Conservation (phyloP, 2,329 filamentous ascomycete species). For the Ascochyta koolunga region DNA sequence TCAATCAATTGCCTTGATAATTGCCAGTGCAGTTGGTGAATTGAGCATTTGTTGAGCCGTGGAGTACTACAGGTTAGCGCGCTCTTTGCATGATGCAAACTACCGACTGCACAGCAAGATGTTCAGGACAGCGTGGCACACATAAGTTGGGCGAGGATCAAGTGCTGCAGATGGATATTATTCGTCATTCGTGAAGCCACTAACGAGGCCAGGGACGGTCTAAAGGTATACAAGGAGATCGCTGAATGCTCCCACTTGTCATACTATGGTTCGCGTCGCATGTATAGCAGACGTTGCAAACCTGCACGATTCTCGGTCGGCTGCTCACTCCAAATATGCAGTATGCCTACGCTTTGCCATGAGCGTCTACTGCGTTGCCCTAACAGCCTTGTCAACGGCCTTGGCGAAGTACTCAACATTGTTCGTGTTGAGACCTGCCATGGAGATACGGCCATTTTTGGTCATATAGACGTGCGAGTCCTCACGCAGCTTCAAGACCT, state of each 20-base stretch:
- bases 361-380: conserved; percentile 52
- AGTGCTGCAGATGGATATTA: background rate
- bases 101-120: background rate
- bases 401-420: conserved; percentile 94
- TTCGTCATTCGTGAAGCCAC: conserved; percentile 13
- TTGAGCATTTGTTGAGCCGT: background rate
- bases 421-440: conserved; percentile 93
- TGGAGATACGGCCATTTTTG: conserved; percentile 97
- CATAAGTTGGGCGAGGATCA: background rate
- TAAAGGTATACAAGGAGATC: background rate
- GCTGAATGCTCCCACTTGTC: background rate
- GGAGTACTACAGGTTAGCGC: background rate
- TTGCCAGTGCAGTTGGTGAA: too few relatives aligned
- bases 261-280: background rate
- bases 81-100: background rate
- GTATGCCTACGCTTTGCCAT: background rate
- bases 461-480: conserved; percentile 86
- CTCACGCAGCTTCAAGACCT: conserved; percentile 72
- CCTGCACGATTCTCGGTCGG: background rate
- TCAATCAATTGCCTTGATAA: background rate
- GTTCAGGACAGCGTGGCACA: background rate
- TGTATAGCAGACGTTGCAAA: background rate
- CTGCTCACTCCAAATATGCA: background rate
- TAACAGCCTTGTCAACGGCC: conserved; percentile 84
- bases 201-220: conserved; percentile 1